A percentile compares a stretch with the other conserved stretches of the same genome.
phyloP scores from a whole-genome alignment of 2,329 filamentous ascomycete species.

The Fusarium veterinarium region DNA sequence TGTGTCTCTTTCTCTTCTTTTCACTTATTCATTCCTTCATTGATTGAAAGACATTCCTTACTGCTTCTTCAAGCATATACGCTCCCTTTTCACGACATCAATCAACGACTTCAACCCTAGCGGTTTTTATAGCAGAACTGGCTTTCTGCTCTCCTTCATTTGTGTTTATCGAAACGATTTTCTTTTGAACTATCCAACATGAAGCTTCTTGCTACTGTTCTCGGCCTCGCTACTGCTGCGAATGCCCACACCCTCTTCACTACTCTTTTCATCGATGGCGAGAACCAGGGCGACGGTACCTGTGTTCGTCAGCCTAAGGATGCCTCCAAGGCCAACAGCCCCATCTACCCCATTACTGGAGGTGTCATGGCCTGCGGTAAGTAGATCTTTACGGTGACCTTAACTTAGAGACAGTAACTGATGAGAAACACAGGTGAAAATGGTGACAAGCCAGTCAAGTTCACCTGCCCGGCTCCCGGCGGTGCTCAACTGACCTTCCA shows the following conservation, averaged over 20 bases:
- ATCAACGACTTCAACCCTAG: slow-evolving; percentile 33
- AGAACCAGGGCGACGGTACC: slow-evolving; percentile 75
- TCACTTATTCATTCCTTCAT: slow-evolving; percentile 27
- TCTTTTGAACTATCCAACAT: slow-evolving; percentile 52
- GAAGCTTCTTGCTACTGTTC: slow-evolving; percentile 47
- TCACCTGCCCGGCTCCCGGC: slow-evolving; percentile 60
- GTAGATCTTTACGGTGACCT: slow-evolving; percentile 32
- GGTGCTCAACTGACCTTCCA: slow-evolving; percentile 73
- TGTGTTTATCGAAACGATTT: not conserved
- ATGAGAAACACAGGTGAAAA: slow-evolving; percentile 52
- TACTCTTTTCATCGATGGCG: slow-evolving; percentile 70
- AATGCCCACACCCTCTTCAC: slow-evolving; percentile 72
- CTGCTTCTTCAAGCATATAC: slow-evolving; percentile 24
- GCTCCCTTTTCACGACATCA: slow-evolving; percentile 6
- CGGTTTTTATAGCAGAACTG: slow-evolving; percentile 38
- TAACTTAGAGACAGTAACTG: not conserved
- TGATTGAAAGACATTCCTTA: slow-evolving; percentile 39
- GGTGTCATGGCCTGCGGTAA: slow-evolving; percentile 78
- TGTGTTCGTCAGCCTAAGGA: slow-evolving; percentile 75
- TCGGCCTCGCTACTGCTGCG: slow-evolving; percentile 53
- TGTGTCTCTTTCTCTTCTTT: slow-evolving; percentile 21
- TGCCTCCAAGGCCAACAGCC: slow-evolving; percentile 63
- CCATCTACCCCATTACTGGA: slow-evolving; percentile 67
- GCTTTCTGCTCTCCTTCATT: slow-evolving; percentile 34
- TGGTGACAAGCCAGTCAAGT: slow-evolving; percentile 58